Conservation (phyloP, 371 early-diverging fungal genomes). For the Choanephora cucurbitarum region DNA sequence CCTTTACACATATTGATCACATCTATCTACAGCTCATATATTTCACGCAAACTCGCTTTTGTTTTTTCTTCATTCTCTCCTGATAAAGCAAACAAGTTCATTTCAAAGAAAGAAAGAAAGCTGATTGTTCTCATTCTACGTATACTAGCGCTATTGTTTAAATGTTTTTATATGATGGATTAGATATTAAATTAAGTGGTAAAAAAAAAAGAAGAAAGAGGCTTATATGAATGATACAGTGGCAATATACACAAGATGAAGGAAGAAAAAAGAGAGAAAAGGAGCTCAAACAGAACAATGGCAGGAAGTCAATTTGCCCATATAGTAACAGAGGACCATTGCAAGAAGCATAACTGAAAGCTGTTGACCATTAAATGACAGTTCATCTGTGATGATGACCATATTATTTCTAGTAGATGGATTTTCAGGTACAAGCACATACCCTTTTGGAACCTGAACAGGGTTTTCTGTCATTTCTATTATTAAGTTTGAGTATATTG, state of each 20-base stretch:
- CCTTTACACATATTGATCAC: not conserved
- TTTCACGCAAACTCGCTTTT: not conserved
- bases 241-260: too few relatives aligned
- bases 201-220: too few relatives aligned
- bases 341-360: constrained; percentile 49
- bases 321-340: constrained; percentile 54
- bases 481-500: not conserved
- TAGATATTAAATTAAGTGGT: too few relatives aligned
- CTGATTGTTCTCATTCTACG: too few relatives aligned
- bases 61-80: not conserved
- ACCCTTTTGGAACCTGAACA: constrained; percentile 41
- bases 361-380: constrained; percentile 55
- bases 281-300: constrained; percentile 8
- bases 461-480: constrained; percentile 1
- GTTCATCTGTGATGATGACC: constrained; percentile 47
- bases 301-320: constrained; percentile 51
- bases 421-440: constrained; percentile 46
- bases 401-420: constrained; percentile 39
- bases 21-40: too few relatives aligned
- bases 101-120: not conserved
- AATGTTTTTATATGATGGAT: not conserved
- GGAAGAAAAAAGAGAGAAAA: not conserved
- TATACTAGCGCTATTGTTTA: not conserved
- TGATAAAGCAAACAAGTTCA: not conserved
- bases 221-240: too few relatives aligned